Evolutionary conservation across 164 flowering plant species (phyloP).

Genomic region (Tetracentron sinense): DNA sequence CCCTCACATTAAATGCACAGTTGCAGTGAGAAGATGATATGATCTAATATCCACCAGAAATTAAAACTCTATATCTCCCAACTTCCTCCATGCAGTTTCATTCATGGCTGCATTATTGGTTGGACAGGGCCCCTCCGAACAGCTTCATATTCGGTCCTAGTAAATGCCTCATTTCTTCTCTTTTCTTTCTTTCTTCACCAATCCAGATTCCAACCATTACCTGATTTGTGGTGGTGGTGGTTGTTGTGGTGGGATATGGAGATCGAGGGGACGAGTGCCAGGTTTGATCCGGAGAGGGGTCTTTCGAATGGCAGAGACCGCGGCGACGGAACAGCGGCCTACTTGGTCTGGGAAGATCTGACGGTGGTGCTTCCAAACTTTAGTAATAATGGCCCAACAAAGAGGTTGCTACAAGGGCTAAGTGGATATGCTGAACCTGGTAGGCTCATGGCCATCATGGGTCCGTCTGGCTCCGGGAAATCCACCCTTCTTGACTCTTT

Average conservation of each 20-base stretch:
- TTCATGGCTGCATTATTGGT: too few relatives aligned
- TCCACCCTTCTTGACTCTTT: conserved; percentile 49
- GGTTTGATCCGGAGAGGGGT: too few relatives aligned
- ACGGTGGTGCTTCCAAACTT: conserved; percentile 19
- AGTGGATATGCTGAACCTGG: conserved; percentile 40
- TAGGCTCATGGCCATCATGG: conserved; percentile 50
- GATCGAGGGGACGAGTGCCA: not conserved
- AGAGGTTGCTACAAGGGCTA: conserved; percentile 21
- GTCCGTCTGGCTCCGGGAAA: conserved; percentile 54
- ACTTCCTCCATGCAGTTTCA: too few relatives aligned
- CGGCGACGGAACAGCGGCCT: not conserved
- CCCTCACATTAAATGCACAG: too few relatives aligned
- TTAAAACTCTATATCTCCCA: too few relatives aligned
- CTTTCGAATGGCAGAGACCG: not conserved
- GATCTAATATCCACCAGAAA: too few relatives aligned
- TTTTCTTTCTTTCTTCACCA: too few relatives aligned
- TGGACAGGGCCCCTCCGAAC: too few relatives aligned
- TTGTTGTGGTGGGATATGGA: not conserved
- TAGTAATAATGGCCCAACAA: conserved; percentile 7
- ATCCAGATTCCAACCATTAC: too few relatives aligned
- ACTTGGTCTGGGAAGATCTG: conserved; percentile 35
- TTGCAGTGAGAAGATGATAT: too few relatives aligned
- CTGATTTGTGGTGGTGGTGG: not conserved
- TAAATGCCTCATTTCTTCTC: too few relatives aligned
- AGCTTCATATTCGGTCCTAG: too few relatives aligned